A percentile compares a stretch with the other conserved stretches of the same genome.
Evolutionary conservation across 2,329 filamentous ascomycete genomes (phyloP).

Genomic region (Nemania sp.): DNA sequence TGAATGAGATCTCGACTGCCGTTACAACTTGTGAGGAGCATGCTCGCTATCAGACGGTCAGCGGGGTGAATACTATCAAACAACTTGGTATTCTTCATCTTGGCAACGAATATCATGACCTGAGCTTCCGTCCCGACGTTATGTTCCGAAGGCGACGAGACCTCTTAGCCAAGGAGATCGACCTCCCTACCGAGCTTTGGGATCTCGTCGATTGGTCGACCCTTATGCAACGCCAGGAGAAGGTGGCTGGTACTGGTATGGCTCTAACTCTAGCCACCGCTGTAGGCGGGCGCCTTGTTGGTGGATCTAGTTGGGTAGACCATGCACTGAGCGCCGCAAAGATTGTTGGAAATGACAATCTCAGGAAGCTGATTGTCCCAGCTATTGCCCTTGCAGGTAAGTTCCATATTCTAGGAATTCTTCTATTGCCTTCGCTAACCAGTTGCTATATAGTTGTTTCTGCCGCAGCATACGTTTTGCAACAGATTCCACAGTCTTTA

Average conservation of each 20-base stretch:
- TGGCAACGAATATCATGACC: slow-evolving; percentile 85
- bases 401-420: slow-evolving; percentile 52
- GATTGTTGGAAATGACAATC: slow-evolving; percentile 82
- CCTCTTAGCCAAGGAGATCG: slow-evolving; percentile 82
- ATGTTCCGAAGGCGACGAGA: slow-evolving; percentile 93
- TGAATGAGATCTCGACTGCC: slow-evolving; percentile 84
- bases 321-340: slow-evolving; percentile 84
- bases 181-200: slow-evolving; percentile 87
- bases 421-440: slow-evolving; percentile 35
- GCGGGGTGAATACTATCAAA: slow-evolving; percentile 88
- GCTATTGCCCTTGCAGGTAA: slow-evolving; percentile 82
- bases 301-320: slow-evolving; percentile 89
- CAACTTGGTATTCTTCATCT: slow-evolving; percentile 89
- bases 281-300: slow-evolving; percentile 82
- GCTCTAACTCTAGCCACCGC: slow-evolving; percentile 91
- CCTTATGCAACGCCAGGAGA: slow-evolving; percentile 90
- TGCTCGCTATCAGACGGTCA: slow-evolving; percentile 80
- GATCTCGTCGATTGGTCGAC: slow-evolving; percentile 93
- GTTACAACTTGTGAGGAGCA: slow-evolving; percentile 86
- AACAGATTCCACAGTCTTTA: slow-evolving; percentile 88
- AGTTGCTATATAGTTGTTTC: slow-evolving; percentile 68
- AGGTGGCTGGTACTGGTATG: slow-evolving; percentile 93
- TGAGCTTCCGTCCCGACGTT: slow-evolving; percentile 89
- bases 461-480: slow-evolving; percentile 82
- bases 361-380: slow-evolving; percentile 84